phyloP scores from a whole-genome alignment of 23 red algal genomes.

The Gracilaria gracilis region DNA sequence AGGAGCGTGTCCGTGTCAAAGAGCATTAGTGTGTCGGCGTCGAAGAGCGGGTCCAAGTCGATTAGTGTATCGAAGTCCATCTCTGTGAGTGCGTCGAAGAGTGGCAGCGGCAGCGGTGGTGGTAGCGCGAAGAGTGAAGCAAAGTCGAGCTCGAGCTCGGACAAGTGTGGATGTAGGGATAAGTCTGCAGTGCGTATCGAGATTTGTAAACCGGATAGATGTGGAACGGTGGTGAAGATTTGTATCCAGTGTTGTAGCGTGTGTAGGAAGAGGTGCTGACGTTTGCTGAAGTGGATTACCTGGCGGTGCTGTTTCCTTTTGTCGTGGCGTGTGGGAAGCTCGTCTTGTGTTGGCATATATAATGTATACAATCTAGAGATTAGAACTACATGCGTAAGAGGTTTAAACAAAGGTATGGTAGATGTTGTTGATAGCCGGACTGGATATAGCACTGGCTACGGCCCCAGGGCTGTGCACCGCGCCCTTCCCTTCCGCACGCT shows the following conservation, averaged over 20 bases:
- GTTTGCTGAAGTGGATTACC: background rate
- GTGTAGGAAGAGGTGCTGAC: conserved; percentile 30
- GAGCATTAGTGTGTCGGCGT: background rate
- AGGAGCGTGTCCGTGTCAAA: background rate
- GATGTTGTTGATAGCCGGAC: too few species aligned
- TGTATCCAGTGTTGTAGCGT: conserved; percentile 21
- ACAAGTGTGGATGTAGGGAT: background rate
- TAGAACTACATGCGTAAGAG: background rate
- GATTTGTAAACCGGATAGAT: background rate
- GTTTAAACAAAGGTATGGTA: background rate
- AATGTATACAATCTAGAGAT: background rate
- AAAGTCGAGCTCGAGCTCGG: background rate
- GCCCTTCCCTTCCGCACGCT: too few species aligned
- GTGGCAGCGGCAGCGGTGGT: conserved; percentile 6
- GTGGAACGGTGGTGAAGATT: conserved; percentile 33
- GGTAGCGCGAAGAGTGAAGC: background rate
- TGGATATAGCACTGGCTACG: background rate
- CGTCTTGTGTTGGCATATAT: background rate
- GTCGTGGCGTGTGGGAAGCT: background rate
- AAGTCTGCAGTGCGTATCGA: background rate
- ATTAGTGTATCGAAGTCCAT: conserved; percentile 6
- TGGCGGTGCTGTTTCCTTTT: background rate
- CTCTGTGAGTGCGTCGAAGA: background rate
- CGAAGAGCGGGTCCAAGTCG: conserved; percentile 15
- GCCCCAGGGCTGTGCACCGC: too few species aligned